A percentile compares a stretch with the other conserved stretches of the same genome.
phyloP scores from a whole-genome alignment of 805 yeast genomes.

The Wickerhamiella slavikovae region DNA sequence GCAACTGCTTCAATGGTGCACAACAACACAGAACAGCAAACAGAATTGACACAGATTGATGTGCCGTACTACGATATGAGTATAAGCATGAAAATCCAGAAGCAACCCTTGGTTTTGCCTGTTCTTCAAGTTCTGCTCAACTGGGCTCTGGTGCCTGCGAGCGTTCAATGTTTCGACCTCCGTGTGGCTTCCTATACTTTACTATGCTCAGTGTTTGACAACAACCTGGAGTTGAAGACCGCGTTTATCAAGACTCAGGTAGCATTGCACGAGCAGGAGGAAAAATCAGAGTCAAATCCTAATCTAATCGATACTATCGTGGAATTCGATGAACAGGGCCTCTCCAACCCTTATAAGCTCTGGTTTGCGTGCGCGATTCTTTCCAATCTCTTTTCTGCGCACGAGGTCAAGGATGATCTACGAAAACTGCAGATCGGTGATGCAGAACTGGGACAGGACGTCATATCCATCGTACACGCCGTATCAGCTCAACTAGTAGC shows the following conservation, averaged over 20 bases:
- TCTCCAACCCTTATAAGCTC: constrained; percentile 64
- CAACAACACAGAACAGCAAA: constrained; percentile 46
- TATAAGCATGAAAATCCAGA: constrained; percentile 20
- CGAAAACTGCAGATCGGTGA: constrained; percentile 34
- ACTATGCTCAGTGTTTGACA: constrained; percentile 44
- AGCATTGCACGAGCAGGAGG: constrained; percentile 20
- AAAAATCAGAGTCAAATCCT: constrained; percentile 16
- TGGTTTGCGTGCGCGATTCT: constrained; percentile 68
- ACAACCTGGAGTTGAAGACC: constrained; percentile 38
- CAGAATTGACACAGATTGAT: constrained; percentile 56
- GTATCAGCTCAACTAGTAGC: constrained; percentile 54
- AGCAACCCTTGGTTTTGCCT: constrained; percentile 29
- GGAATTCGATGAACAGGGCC: constrained; percentile 52
- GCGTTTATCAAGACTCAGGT: constrained; percentile 53
- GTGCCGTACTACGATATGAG: constrained; percentile 82
- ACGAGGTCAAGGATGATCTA: constrained; percentile 11
- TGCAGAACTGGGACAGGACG: constrained; percentile 37
- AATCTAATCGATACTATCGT: constrained; percentile 53
- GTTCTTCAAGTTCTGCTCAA: constrained; percentile 54
- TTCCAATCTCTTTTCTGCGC: constrained; percentile 28
- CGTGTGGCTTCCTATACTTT: constrained; percentile 52
- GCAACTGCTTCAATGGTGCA: constrained; percentile 62
- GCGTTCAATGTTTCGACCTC: constrained; percentile 69
- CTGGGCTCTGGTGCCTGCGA: constrained; percentile 64
- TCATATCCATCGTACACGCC: constrained; percentile 49